phyloP scores from a whole-genome alignment of 2,329 filamentous ascomycete species.

The Microthyrium microscopicum region DNA sequence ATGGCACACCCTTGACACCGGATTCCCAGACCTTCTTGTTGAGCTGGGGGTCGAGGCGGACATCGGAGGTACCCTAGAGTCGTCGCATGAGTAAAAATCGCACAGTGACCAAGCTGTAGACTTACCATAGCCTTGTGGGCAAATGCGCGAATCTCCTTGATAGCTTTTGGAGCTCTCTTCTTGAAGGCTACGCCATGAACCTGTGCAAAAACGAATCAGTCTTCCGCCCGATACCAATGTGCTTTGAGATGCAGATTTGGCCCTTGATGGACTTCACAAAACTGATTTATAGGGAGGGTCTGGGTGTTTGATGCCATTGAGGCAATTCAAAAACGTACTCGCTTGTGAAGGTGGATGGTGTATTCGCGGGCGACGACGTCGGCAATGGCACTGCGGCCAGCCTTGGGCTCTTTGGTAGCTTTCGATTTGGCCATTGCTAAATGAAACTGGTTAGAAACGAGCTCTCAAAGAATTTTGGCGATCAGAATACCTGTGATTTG shows the following conservation, averaged over 20 bases:
- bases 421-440: background rate
- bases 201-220: constrained; percentile 48
- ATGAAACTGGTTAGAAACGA: background rate
- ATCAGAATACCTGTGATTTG: no score
- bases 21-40: constrained; percentile 99
- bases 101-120: constrained; percentile 8
- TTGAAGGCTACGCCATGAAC: constrained; percentile 97
- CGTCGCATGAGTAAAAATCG: background rate
- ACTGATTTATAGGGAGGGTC: constrained; percentile 26
- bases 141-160: constrained; percentile 99
- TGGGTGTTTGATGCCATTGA: constrained; percentile 11
- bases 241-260: constrained; percentile 11
- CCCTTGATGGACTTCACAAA: constrained; percentile 35
- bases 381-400: constrained; percentile 83
- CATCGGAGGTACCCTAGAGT: constrained; percentile 76
- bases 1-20: constrained; percentile 97
- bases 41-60: constrained; percentile 93
- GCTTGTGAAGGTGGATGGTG: constrained; percentile 99
- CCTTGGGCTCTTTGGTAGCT: constrained; percentile 30
- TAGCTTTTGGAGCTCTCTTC: constrained; percentile 94
- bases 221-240: constrained; percentile 45
- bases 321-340: constrained; percentile 72
- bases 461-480: no score
- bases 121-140: constrained; percentile 92
- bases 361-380: constrained; percentile 99